Percentiles rank a stretch among this genome's conserved stretches.
These are phyloP conservation scores for Prunus salicina DNA, from an alignment of 306 rosid genomes.

Conservation along the genomic window DNA sequence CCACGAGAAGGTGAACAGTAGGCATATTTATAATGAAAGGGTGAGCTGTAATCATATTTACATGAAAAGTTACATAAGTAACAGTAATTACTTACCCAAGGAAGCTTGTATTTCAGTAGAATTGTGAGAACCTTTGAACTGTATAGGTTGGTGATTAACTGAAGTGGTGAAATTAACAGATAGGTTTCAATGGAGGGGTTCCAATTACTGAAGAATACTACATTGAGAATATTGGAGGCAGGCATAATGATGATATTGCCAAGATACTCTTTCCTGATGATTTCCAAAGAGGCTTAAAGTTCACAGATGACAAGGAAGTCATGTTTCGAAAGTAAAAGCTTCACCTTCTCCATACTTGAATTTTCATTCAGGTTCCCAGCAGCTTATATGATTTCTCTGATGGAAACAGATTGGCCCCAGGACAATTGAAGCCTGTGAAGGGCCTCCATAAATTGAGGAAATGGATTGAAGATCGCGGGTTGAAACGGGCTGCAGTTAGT, in stretches of 20 bases:
- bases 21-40: background rate
- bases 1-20: background rate
- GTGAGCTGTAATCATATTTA: background rate
- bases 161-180: conserved; percentile 42
- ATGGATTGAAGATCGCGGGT: conserved; percentile 75
- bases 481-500: conserved; percentile 96
- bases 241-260: conserved; percentile 79
- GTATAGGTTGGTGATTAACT: conserved; percentile 24
- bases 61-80: no score
- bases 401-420: conserved; percentile 64
- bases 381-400: conserved; percentile 7
- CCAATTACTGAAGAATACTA: conserved; percentile 85
- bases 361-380: conserved; percentile 16
- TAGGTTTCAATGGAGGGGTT: conserved; percentile 87
- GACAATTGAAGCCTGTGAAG: conserved; percentile 61
- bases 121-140: background rate
- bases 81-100: no score
- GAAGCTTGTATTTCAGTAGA: background rate
- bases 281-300: conserved; percentile 65
- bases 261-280: conserved; percentile 64
- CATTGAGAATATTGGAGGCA: conserved; percentile 62
- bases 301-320: conserved; percentile 75
- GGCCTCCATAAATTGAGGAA: conserved; percentile 74
- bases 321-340: conserved; percentile 68
- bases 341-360: conserved; percentile 8